Base-by-base conservation (phyloP, 805 yeast genomes). In the Cyberlindnera euphorbiiphila region DNA sequence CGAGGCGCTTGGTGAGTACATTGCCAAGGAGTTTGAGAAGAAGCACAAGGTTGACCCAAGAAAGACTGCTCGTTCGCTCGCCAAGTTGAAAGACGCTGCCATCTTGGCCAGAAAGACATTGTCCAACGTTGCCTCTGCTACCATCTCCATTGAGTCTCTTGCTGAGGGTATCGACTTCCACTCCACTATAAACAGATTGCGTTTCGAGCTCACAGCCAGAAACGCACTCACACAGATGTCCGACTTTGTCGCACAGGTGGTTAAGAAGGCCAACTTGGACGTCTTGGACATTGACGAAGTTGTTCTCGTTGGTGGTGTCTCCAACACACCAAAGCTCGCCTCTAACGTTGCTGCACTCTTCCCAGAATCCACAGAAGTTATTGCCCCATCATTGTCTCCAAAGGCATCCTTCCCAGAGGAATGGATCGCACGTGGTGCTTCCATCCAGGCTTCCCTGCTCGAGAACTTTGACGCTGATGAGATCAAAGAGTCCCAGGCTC, bases 111-210 rank as follows among this genome's bases (percentile, higher is more conserved):
- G 89, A 71, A 86, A 86, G 70, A 93, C 98, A 28, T 72, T 93
- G 54, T 84, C 95, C 35, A 88, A 89, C 62, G 93, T 93, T 39
- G 80, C 80, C 53, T 71, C 87, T 34, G 82, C 97, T 30, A 84
- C 93, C 38, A 86, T 88, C 58, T 93, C 98, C 31, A 85, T 93
- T 53, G 98, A 93, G 66, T 84, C 96, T 16, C 74, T 93, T 48
- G 91, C 95, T 43, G 95, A 85, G 43, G 98, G 98, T 47, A 77
- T 72, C 60, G 98, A 93, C 67, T 93, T 81, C 78, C 89, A 86
- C 67, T 77, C 95, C 46, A 74, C 91, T 42, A 81, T 93, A 60
- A 93, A 93, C 76, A 85, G 98, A 72, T 71, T 93, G 68, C 78
- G 96, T 66, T 93, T 76, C 60, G 98, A 93, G 71, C 71, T 91